These are phyloP conservation scores for Apiotrichum montevideense DNA, from an alignment of 1,284 basidiomycete species.

Conservation along the genomic window DNA sequence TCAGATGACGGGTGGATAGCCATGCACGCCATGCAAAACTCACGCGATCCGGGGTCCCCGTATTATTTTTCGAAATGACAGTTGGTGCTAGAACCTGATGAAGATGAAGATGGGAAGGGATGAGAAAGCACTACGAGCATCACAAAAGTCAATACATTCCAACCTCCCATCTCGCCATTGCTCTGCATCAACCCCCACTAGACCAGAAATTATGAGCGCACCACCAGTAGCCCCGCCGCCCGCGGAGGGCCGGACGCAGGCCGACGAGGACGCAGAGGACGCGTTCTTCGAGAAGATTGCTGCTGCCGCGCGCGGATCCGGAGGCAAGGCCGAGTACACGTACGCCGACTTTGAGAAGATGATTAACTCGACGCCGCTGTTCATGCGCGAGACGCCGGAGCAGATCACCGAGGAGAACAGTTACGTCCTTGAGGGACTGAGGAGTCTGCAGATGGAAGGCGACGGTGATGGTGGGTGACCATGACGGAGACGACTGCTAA, in stretches of 20 bases:
- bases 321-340: slow-evolving; percentile 25
- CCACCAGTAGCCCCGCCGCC: not conserved
- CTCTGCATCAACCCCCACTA: too few relatives aligned
- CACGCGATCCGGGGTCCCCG: too few relatives aligned
- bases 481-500: not conserved
- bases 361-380: slow-evolving; percentile 60
- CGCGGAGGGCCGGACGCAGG: not conserved
- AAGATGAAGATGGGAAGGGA: too few relatives aligned
- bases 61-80: too few relatives aligned
- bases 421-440: slow-evolving; percentile 70
- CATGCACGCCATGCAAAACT: too few relatives aligned
- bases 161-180: too few relatives aligned
- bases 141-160: too few relatives aligned
- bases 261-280: slow-evolving; percentile 15
- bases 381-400: slow-evolving; percentile 82
- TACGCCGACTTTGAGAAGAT: slow-evolving; percentile 34
- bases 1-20: too few relatives aligned
- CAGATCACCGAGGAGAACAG: slow-evolving; percentile 56
- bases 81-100: too few relatives aligned
- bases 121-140: too few relatives aligned
- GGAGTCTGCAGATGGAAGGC: slow-evolving; percentile 80
- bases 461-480: slow-evolving; percentile 70
- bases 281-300: slow-evolving; percentile 19
- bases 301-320: slow-evolving; percentile 10
- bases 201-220: not conserved